Percentiles rank a stretch among this genome's conserved stretches.
Evolutionary conservation across 2,329 filamentous ascomycete genomes (phyloP).

Genomic region (Apiospora aurea): DNA sequence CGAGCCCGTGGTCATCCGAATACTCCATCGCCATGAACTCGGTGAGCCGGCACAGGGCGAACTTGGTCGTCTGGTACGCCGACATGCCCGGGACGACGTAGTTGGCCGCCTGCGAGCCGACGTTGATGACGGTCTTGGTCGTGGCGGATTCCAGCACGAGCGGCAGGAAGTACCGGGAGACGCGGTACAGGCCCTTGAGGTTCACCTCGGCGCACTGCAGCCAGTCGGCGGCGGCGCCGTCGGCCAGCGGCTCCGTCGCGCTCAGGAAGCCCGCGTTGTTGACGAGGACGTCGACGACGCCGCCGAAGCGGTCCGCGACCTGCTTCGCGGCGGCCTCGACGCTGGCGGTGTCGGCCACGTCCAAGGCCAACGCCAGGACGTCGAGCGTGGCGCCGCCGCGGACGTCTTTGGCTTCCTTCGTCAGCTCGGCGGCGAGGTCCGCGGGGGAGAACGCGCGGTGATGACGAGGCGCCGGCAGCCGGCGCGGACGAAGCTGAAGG

Average conservation of each 20-base stretch:
- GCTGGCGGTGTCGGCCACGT: constrained; percentile 42
- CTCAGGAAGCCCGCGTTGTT: constrained; percentile 51
- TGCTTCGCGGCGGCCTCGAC: constrained; percentile 38
- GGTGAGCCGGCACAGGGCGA: constrained; percentile 52
- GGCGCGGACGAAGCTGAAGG: constrained; percentile 43
- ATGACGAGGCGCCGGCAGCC: constrained; percentile 46
- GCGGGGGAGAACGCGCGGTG: constrained; percentile 38
- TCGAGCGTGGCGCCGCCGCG: constrained; percentile 32
- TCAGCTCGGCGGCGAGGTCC: constrained; percentile 34
- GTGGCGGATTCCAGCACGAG: constrained; percentile 40
- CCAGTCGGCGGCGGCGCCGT: constrained; percentile 42
- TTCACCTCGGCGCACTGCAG: constrained; percentile 55
- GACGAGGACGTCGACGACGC: constrained; percentile 46
- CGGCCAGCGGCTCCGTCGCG: constrained; percentile 25
- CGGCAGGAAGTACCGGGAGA: constrained; percentile 53
- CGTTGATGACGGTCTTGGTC: constrained; percentile 50
- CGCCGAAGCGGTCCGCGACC: constrained; percentile 35
- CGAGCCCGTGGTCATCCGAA: constrained; percentile 44
- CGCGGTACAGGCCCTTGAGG: constrained; percentile 53
- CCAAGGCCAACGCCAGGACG: constrained; percentile 43
- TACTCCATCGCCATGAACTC: constrained; percentile 52
- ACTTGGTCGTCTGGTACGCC: constrained; percentile 53
- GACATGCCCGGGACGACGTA: constrained; percentile 40
- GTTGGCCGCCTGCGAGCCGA: constrained; percentile 49
- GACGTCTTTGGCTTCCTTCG: constrained; percentile 28